Conservation (phyloP, 306 rosid species). For the Rubus parviflorus region DNA sequence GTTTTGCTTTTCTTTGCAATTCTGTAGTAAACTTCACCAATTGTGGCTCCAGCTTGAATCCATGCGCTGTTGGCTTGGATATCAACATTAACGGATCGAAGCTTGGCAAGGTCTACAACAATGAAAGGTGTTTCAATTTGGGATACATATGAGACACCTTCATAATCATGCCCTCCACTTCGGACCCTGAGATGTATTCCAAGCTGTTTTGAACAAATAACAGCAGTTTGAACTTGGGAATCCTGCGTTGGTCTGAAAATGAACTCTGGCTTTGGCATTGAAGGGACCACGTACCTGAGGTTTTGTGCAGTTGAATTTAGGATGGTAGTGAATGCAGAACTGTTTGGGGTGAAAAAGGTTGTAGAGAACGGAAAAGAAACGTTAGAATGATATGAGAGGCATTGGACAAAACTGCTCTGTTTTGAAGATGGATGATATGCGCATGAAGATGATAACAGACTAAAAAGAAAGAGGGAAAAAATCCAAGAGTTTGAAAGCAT, state of each 20-base stretch:
- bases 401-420: conserved; percentile 44
- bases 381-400: conserved; percentile 42
- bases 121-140: conserved; percentile 23
- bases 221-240: conserved; percentile 64
- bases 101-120: conserved; percentile 23
- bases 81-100: conserved; percentile 18
- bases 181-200: conserved; percentile 50
- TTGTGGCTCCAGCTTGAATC: conserved; percentile 71
- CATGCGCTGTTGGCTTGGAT: conserved; percentile 4
- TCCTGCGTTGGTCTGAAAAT: conserved; percentile 59
- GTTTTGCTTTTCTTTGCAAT: conserved; percentile 55
- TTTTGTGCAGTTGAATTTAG: conserved; percentile 73
- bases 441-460: conserved; percentile 37
- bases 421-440: conserved; percentile 35
- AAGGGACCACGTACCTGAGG: conserved; percentile 49
- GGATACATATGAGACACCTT: conserved; percentile 30
- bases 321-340: conserved; percentile 43
- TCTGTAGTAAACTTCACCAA: conserved; percentile 73
- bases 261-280: conserved; percentile 58
- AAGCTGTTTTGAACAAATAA: conserved; percentile 51
- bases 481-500: conserved; percentile 25
- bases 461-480: conserved; percentile 21
- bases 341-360: conserved; percentile 45
- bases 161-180: conserved; percentile 38
- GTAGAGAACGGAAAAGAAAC: conserved; percentile 40